phyloP scores from a whole-genome alignment of 2,329 filamentous ascomycete genomes.

The Penicillium sp. region DNA sequence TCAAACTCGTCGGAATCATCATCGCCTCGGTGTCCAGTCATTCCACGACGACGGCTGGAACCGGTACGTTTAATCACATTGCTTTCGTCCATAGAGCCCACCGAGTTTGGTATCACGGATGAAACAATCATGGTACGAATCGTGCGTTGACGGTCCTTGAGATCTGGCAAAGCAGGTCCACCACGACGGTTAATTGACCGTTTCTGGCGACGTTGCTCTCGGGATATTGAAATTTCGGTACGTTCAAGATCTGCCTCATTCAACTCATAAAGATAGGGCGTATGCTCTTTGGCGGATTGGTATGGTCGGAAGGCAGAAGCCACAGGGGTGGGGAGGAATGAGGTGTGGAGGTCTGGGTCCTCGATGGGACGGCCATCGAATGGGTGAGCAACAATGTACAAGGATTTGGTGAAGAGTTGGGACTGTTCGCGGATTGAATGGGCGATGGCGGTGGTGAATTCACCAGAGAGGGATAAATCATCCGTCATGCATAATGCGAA shows the following conservation, averaged over 20 bases:
- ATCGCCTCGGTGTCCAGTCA: slow-evolving; percentile 56
- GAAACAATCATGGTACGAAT: slow-evolving; percentile 91
- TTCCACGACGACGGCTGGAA: slow-evolving; percentile 60
- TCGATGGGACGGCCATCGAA: slow-evolving; percentile 94
- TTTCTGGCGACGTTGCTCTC: slow-evolving; percentile 92
- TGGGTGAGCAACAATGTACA: slow-evolving; percentile 90
- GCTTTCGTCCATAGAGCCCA: slow-evolving; percentile 75
- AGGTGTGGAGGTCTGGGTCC: slow-evolving; percentile 80
- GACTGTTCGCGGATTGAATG: slow-evolving; percentile 96
- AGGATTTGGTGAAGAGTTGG: slow-evolving; percentile 87
- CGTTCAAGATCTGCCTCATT: slow-evolving; percentile 86
- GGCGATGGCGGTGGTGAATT: slow-evolving; percentile 96
- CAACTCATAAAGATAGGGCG: slow-evolving; percentile 90
- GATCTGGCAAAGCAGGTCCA: slow-evolving; percentile 88
- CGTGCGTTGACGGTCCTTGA: slow-evolving; percentile 90
- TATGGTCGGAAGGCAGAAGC: slow-evolving; percentile 82
- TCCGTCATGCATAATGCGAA: slow-evolving; percentile 87
- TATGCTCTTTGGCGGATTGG: slow-evolving; percentile 90
- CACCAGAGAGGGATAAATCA: slow-evolving; percentile 86
- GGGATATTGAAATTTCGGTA: slow-evolving; percentile 87
- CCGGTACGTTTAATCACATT: slow-evolving; percentile 79
- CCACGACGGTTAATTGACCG: slow-evolving; percentile 90
- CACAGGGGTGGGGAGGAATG: slow-evolving; percentile 83
- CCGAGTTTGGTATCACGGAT: slow-evolving; percentile 85
- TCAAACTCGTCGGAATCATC: slow-evolving; percentile 90